phyloP scores from a whole-genome alignment of 257 asterid species.

The Scutellaria galericulata region DNA sequence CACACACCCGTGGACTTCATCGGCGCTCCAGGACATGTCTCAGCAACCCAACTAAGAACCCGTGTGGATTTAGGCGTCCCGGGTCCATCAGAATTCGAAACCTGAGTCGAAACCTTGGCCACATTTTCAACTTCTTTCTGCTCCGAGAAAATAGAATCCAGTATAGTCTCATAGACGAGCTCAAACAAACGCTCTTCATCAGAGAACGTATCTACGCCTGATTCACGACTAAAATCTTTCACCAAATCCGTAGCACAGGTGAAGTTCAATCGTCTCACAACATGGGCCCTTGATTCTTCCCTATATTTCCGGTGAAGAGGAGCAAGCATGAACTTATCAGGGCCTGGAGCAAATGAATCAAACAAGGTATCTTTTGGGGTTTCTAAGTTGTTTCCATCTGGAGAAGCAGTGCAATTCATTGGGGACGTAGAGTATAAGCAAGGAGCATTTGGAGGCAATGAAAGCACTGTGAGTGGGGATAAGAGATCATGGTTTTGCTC shows the following conservation, averaged over 20 bases:
- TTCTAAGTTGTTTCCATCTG: conserved; percentile 23
- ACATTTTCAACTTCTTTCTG: conserved; percentile 36
- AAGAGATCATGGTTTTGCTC: conserved; percentile 25
- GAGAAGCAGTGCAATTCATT: background rate
- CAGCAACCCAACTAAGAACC: conserved; percentile 45
- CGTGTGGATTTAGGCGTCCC: conserved; percentile 54
- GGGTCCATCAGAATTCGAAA: conserved; percentile 41
- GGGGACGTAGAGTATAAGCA: conserved; percentile 18
- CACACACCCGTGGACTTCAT: conserved; percentile 39
- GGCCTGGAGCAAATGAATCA: conserved; percentile 65
- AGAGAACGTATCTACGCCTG: conserved; percentile 8
- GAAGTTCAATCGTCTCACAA: conserved; percentile 50
- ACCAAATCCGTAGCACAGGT: conserved; percentile 14
- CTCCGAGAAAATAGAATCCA: conserved; percentile 49
- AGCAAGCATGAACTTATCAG: conserved; percentile 51
- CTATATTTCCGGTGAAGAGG: conserved; percentile 42
- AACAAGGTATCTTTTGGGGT: conserved; percentile 50
- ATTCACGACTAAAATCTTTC: conserved; percentile 5
- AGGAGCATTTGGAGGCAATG: conserved; percentile 28
- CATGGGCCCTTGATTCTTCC: conserved; percentile 41
- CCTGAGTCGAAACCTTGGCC: conserved; percentile 15
- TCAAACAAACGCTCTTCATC: conserved; percentile 49
- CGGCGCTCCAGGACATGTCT: conserved; percentile 67
- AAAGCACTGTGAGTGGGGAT: conserved; percentile 38
- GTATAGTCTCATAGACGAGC: conserved; percentile 41